Evolutionary conservation across 352 stramenopile species (phyloP).

Genomic region (Globisporangium cylindrosporum): DNA sequence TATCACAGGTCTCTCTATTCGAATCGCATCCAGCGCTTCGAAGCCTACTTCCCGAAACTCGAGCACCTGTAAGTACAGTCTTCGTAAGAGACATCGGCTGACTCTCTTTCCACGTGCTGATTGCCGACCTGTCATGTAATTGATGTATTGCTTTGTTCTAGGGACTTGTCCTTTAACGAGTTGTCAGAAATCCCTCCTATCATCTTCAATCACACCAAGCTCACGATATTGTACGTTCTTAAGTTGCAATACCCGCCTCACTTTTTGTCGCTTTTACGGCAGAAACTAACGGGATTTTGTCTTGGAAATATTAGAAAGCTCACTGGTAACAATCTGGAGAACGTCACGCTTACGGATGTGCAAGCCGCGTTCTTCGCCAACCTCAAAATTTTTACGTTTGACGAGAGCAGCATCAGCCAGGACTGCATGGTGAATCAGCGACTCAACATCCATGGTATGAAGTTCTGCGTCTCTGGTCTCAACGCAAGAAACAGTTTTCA

Average conservation of each 20-base stretch:
- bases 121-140: no score
- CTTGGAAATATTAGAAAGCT: neutral
- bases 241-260: no score
- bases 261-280: no score
- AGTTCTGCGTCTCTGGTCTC: neutral
- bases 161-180: slow-evolving; percentile 5
- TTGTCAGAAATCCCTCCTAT: neutral
- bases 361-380: slow-evolving; percentile 7
- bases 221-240: slow-evolving; percentile 1
- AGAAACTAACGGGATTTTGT: neutral
- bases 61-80: neutral
- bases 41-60: slow-evolving; percentile 2
- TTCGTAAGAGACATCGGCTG: no score
- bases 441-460: neutral
- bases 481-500: neutral
- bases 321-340: neutral
- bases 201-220: slow-evolving; percentile 5
- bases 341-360: neutral
- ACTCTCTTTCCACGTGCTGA: no score
- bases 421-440: neutral
- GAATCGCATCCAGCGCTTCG: slow-evolving; percentile 5
- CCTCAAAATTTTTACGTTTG: slow-evolving; percentile 4
- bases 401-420: neutral
- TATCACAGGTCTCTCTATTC: neutral
- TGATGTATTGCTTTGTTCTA: neutral